Base-by-base conservation (phyloP, 2,329 filamentous ascomycete genomes). In the Aspergillus carbonarius region DNA sequence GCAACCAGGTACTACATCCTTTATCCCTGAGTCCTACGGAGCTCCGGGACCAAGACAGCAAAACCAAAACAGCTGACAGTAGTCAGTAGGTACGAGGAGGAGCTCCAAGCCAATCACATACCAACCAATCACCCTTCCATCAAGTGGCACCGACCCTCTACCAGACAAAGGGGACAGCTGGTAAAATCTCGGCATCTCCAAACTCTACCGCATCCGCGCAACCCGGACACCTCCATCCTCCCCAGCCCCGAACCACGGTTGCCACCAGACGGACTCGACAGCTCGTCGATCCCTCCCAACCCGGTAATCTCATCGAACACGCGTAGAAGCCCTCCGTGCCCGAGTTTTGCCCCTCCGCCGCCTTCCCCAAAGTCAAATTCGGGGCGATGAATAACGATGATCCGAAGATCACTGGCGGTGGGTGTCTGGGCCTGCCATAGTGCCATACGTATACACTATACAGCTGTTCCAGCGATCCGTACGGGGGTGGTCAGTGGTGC, bases 261-360 rank as follows among this genome's bases (percentile, higher is more conserved):
- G 25, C 7, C 12, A 5, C 10, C 23, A 18, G 8, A 42, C 23
- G 15, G 23, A 40, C 8, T 9, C 30, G 27, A 23, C n/a, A 17
- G 34, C 39, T 53, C 49, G 55, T 58, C 42, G 55, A 58, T 58
- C 55, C 42, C 48, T 49, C 56, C 50, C 46, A 50, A 58, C 44
- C 12, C 5, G 39, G 56, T n/a, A 58, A 58, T 58, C 44, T 48
- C 51, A 44, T 52, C 52, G 56, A 58, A 58, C 39, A 18, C 37
- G 30, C 51, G 51, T 54, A 23, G 51, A 54, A 54, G 39, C 20
- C 20, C 51, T 44, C 25, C 37, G 20, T 23, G 42, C 23, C 54
- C 54, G 23, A 49, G 34, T 32, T 30, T 46, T 48, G 25, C 25
- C 44, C 44, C 23, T n/a, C 44, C 13, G 5, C 13, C 23, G 23